Conservation (phyloP, 805 yeast species). For the Metschnikowia lunata region DNA sequence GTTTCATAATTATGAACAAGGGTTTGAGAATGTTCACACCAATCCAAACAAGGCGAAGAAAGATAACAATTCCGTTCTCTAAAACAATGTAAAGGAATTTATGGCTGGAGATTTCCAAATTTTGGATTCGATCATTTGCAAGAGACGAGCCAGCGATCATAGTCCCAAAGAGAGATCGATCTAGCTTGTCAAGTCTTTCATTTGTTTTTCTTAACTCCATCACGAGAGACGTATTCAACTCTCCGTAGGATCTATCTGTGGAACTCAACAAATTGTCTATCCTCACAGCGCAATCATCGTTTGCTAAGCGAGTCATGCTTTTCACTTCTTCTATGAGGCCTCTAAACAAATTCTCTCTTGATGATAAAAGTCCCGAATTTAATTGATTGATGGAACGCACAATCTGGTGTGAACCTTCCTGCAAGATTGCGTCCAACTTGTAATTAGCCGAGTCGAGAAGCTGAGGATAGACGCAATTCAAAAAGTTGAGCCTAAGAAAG, state of each 20-base stretch:
- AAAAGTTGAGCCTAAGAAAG: conserved; percentile 6
- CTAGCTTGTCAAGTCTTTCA: conserved; percentile 45
- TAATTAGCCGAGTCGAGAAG: conserved; percentile 3
- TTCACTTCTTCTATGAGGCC: conserved; percentile 33
- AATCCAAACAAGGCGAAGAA: conserved; percentile 55
- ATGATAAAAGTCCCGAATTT: conserved; percentile 32
- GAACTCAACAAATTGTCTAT: conserved; percentile 58
- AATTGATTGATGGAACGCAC: conserved; percentile 19
- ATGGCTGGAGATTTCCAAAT: conserved; percentile 30
- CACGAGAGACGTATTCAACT: conserved; percentile 66
- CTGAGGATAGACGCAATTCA: conserved; percentile 10
- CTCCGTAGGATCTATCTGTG: conserved; percentile 68
- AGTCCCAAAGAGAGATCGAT: conserved; percentile 30
- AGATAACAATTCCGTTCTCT: conserved; percentile 50
- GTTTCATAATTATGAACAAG: conserved; percentile 19
- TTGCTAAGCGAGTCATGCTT: conserved; percentile 32
- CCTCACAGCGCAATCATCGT: conserved; percentile 45
- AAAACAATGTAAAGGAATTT: conserved; percentile 39
- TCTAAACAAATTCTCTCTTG: conserved; percentile 29
- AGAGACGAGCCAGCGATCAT: conserved; percentile 11
- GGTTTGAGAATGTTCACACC: conserved; percentile 45
- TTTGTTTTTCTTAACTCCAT: conserved; percentile 52
- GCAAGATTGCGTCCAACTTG: conserved; percentile 4
- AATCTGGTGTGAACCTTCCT: conserved; percentile 5
- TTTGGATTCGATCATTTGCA: conserved; percentile 19